Percentiles rank a stretch among this genome's conserved stretches.
phyloP scores from a whole-genome alignment of 2,329 filamentous ascomycete species.

The Aspergillus sp. region DNA sequence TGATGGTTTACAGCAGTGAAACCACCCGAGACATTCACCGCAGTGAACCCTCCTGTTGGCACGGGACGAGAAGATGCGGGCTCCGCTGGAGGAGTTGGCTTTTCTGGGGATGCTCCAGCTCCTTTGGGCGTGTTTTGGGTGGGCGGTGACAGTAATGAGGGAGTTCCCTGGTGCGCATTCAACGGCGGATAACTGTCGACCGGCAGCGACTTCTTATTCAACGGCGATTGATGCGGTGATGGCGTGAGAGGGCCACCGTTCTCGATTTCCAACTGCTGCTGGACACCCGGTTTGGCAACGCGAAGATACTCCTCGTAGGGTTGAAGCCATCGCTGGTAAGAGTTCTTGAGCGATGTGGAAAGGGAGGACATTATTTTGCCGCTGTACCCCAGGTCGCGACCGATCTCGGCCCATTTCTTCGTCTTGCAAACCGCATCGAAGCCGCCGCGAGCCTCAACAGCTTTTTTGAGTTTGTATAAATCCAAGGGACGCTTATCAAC shows the following conservation, averaged over 20 bases:
- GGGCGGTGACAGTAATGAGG: slow-evolving; percentile 52
- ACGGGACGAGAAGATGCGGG: slow-evolving; percentile 33
- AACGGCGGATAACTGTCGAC: slow-evolving; percentile 39
- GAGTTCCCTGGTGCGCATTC: slow-evolving; percentile 54
- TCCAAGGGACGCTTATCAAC: slow-evolving; percentile 97
- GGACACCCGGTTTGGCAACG: slow-evolving; percentile 87
- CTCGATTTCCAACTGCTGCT: slow-evolving; percentile 87
- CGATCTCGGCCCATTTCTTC: slow-evolving; percentile 99
- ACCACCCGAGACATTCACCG: slow-evolving; percentile 56
- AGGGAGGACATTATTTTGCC: slow-evolving; percentile 99
- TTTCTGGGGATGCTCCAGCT: slow-evolving; percentile 23
- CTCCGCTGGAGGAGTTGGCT: slow-evolving; percentile 28
- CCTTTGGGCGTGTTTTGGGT: slow-evolving; percentile 49
- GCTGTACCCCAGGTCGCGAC: slow-evolving; percentile 90
- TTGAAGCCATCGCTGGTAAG: slow-evolving; percentile 91
- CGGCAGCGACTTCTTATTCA: slow-evolving; percentile 45
- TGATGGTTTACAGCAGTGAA: slow-evolving; percentile 56
- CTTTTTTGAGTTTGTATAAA: slow-evolving; percentile 91
- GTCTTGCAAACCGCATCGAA: slow-evolving; percentile 95
- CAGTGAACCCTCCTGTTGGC: slow-evolving; percentile 56
- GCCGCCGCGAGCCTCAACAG: slow-evolving; percentile 85
- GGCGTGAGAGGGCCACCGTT: slow-evolving; percentile 85
- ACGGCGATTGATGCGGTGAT: slow-evolving; percentile 64
- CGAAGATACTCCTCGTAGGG: slow-evolving; percentile 94
- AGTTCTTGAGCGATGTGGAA: slow-evolving; percentile 96